Evolutionary conservation across 768 basidiomycete genomes (phyloP).

Genomic region (Lactarius deliciosus): DNA sequence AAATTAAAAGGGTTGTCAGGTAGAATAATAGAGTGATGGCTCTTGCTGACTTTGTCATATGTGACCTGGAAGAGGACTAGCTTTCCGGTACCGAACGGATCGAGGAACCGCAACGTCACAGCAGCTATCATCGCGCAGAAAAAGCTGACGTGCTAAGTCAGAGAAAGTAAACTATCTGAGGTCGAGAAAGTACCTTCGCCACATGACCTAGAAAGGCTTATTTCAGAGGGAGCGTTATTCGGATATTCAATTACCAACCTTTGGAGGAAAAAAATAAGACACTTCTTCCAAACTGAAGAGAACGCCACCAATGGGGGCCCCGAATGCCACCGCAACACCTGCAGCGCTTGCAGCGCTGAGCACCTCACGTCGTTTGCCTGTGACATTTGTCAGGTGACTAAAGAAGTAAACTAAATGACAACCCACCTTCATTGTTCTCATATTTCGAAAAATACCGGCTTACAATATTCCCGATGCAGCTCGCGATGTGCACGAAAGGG

Average conservation of each 20-base stretch:
- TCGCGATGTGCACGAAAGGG: conserved; percentile 89
- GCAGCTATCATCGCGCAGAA: conserved; percentile 99
- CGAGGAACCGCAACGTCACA: conserved; percentile 86
- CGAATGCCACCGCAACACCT: conserved; percentile 96
- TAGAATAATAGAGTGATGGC: neutral
- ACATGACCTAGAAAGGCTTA: conserved; percentile 66
- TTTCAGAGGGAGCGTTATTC: neutral
- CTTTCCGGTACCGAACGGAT: conserved; percentile 95
- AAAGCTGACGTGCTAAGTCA: conserved; percentile 58
- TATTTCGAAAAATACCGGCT: conserved; percentile 86
- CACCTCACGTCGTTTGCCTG: conserved; percentile 91
- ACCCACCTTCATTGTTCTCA: conserved; percentile 85
- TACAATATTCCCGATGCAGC: conserved; percentile 90
- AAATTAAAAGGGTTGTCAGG: conserved; percentile 7
- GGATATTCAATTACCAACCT: conserved; percentile 44
- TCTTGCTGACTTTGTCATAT: conserved; percentile 65
- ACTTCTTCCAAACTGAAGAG: conserved; percentile 95
- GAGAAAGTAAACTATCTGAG: conserved; percentile 29
- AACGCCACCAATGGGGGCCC: conserved; percentile 93
- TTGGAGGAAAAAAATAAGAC: conserved; percentile 95
- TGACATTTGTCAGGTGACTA: neutral
- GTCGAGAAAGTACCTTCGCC: conserved; percentile 65
- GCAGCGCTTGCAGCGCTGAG: conserved; percentile 95
- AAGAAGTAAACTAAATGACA: neutral
- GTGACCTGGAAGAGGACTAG: conserved; percentile 90